Base-by-base conservation (phyloP, 345 rosid genomes). In the Gossypium mustelinum region DNA sequence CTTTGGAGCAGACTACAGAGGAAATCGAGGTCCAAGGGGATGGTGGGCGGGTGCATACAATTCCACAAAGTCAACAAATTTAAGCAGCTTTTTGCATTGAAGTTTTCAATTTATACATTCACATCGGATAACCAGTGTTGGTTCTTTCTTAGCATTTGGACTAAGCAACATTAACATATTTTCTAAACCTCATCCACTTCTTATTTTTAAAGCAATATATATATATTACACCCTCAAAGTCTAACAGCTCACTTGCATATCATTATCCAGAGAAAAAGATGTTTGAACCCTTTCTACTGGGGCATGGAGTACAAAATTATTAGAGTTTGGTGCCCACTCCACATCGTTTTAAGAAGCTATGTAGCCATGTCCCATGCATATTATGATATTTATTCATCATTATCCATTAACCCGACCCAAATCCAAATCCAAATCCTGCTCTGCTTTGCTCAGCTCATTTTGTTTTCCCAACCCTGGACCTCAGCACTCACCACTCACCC, bases 281-380 rank as follows among this genome's bases (percentile, higher is more conserved):
- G 34, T 18, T 2, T 20, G 64, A 78, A 73, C 76, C 34, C 56
- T 63, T 63, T 63, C 47, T 11, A 3, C 48, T 34, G 68, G 24
- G 47, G 24, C 61, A 68, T 79, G 8, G 75, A 76, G 75, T 44
- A 22, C 13, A 48, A 73, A 77, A 80, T 56, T 59, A 60, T 65
- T 60, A 61, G 39, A 13, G 48, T 68, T 69, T 75, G 76, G 79
- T 73, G 73, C 75, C 72, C 64, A 45, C 27, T 66, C 56, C 54
- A 73, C 70, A 66, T 78, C 78, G 2, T 41, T 66, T 27, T 24
- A 16, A 18, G 60, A 64, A 62, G 59, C 62, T 24, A 14, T 20
- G 12, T 66, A 66, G 60, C 69, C 6, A 18, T 75, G 83, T 68
- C 81, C 79, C 79, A 75, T 83, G 7, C 0, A 27, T 34, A 11